Evolutionary conservation across 73 alveolate genomes (phyloP).

Genomic region (Uronychia binucleata): DNA sequence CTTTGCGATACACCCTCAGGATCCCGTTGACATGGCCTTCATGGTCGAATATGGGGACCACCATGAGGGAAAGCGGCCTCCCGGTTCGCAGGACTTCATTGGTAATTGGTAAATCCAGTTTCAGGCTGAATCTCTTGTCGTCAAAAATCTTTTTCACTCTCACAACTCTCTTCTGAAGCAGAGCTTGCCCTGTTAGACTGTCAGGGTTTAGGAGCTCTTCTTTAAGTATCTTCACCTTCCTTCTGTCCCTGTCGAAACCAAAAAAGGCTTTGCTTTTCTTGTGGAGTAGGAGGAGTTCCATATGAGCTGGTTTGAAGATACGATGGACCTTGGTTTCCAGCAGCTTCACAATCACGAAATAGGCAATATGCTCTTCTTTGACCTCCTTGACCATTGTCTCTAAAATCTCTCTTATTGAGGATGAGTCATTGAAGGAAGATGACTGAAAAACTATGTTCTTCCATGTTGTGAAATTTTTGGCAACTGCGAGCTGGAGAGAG

Average conservation of each 20-base stretch:
- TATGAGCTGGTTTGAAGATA: neutral
- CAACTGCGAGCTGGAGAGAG: neutral
- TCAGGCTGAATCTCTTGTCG: neutral
- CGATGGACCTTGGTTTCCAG: neutral
- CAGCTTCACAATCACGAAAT: neutral
- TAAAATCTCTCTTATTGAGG: neutral
- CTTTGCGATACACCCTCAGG: neutral
- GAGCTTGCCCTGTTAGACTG: neutral
- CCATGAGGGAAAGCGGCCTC: neutral
- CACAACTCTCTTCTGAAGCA: neutral
- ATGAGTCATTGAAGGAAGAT: neutral
- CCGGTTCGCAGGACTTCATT: neutral
- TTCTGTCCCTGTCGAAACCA: neutral
- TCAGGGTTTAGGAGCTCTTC: neutral
- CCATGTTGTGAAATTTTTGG: neutral
- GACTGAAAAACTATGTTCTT: neutral
- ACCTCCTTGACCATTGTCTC: neutral
- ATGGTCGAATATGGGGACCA: neutral
- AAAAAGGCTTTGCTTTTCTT: neutral
- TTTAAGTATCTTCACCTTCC: neutral
- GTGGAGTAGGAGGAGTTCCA: neutral
- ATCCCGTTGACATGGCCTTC: neutral
- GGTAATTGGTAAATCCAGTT: neutral
- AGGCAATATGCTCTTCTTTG: neutral
- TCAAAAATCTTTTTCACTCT: neutral